Evolutionary conservation across 129 eudicot species (phyloP).

Genomic region (Helianthus annuus): HanXRQr2.0-SUNRISE NC_035444.2:60392277-60392776

Average conservation of each 20-base stretch:
- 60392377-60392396: no score
- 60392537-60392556: not conserved
- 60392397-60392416: no score
- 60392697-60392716: not conserved
- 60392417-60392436: no score
- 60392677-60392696: slow-evolving; percentile 4
- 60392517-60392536: not conserved
- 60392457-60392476: no score
- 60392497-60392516: no score
- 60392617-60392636: slow-evolving; percentile 72
- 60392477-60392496: no score
- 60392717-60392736: slow-evolving; percentile 5
- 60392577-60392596: slow-evolving; percentile 48
- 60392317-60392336: no score
- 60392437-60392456: no score
- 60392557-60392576: slow-evolving; percentile 22
- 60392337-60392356: no score
- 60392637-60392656: slow-evolving; percentile 81
- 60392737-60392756: not conserved
- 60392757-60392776: slow-evolving; percentile 63
- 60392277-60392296: no score
- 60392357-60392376: no score
- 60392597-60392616: slow-evolving; percentile 65
- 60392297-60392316: no score
- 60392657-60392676: slow-evolving; percentile 14